A percentile compares a stretch with the other conserved stretches of the same genome.
phyloP scores from a whole-genome alignment of 1,139 yeast genomes.

The Yamadazyma membranifaciens region DNA sequence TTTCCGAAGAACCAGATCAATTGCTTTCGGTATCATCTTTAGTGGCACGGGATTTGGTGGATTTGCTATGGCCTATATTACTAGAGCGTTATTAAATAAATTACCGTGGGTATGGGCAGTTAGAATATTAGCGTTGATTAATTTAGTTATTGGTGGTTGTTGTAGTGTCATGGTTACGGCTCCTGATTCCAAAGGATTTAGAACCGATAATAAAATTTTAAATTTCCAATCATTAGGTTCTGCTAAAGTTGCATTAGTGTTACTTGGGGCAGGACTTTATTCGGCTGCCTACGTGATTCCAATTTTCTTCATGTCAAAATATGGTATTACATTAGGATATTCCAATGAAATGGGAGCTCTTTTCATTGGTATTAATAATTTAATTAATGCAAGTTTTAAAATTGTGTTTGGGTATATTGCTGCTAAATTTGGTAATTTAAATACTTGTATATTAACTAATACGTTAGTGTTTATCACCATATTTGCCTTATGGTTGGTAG shows the following conservation, averaged over 20 bases:
- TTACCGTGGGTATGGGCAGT: slow-evolving; percentile 43
- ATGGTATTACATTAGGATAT: slow-evolving; percentile 35
- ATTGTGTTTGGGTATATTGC: slow-evolving; percentile 35
- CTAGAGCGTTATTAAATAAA: slow-evolving; percentile 24
- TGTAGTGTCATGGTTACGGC: slow-evolving; percentile 22
- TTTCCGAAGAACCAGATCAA: slow-evolving; percentile 34
- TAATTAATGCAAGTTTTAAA: slow-evolving; percentile 38
- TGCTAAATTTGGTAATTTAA: slow-evolving; percentile 36
- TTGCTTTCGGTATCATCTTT: slow-evolving; percentile 42
- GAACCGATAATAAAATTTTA: slow-evolving; percentile 17
- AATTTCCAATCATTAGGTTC: slow-evolving; percentile 19
- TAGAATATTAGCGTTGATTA: slow-evolving; percentile 30
- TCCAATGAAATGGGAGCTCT: slow-evolving; percentile 34
- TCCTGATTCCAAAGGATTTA: slow-evolving; percentile 15
- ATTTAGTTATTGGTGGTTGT: slow-evolving; percentile 16
- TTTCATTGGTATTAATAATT: slow-evolving; percentile 43
- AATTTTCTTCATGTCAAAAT: slow-evolving; percentile 40
- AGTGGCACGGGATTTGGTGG: slow-evolving; percentile 47
- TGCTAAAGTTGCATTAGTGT: slow-evolving; percentile 24
- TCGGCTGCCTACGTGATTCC: slow-evolving; percentile 43
- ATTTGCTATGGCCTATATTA: slow-evolving; percentile 33
- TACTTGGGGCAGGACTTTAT: slow-evolving; percentile 33
- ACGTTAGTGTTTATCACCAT: slow-evolving; percentile 29
- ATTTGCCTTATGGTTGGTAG: slow-evolving; percentile 30
- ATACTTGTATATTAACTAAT: slow-evolving; percentile 35